These are phyloP conservation scores for Cicer arietinum DNA, from an alignment of 306 rosid genomes.

Conservation along the genomic window DNA sequence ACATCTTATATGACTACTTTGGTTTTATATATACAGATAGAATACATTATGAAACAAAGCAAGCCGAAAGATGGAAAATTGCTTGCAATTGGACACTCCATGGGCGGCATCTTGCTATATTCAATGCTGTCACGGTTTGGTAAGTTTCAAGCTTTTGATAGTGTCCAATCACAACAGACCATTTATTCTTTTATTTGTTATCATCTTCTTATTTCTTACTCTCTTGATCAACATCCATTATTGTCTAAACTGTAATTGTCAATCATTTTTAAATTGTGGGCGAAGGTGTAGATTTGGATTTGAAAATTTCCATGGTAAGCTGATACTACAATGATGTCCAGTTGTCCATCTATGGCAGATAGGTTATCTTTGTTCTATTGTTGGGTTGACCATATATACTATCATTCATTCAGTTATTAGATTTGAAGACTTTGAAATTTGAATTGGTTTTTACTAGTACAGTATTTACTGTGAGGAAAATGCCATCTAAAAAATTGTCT, in stretches of 20 bases:
- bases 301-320: conserved; percentile 11
- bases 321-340: conserved; percentile 6
- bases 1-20: conserved; percentile 38
- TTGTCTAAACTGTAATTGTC: conserved; percentile 26
- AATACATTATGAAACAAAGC: conserved; percentile 76
- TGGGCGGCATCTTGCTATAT: conserved; percentile 98
- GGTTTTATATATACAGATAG: conserved; percentile 62
- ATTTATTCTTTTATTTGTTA: conserved; percentile 28
- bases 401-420: conserved; percentile 9
- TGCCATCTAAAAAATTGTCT: conserved; percentile 8
- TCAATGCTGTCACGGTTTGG: conserved; percentile 85
- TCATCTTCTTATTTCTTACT: conserved; percentile 22
- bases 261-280: conserved; percentile 24
- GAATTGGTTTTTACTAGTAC: conserved; percentile 1
- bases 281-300: conserved; percentile 14
- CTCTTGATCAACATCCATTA: conserved; percentile 11
- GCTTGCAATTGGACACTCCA: conserved; percentile 98
- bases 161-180: conserved; percentile 24
- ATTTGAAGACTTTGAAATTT: conserved; percentile 31
- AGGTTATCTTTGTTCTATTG: conserved; percentile 4
- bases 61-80: conserved; percentile 90
- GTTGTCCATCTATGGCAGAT: background rate
- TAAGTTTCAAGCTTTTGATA: conserved; percentile 49
- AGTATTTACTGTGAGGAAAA: conserved; percentile 35
- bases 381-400: conserved; percentile 19